Conservation (phyloP, 768 basidiomycete species). For the Goffeauzyma gilvescens region DNA sequence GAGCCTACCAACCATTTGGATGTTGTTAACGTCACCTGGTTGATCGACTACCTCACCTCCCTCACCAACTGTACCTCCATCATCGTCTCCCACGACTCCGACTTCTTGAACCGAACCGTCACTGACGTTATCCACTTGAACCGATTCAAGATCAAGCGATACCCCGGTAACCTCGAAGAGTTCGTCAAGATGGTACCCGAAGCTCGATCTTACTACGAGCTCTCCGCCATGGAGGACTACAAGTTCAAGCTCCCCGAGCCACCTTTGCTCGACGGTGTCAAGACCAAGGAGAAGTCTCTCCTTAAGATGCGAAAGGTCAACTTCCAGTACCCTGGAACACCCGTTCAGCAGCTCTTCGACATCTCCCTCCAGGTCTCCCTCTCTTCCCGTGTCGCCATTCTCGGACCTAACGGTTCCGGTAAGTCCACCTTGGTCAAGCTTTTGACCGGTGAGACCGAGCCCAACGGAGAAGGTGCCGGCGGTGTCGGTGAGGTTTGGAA, state of each 20-base stretch:
- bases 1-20: constrained; percentile 79
- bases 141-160: constrained; percentile 92
- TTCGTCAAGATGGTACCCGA: constrained; percentile 90
- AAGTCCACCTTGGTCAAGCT: constrained; percentile 95
- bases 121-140: constrained; percentile 94
- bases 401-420: constrained; percentile 94
- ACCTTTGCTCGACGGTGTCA: constrained; percentile 94
- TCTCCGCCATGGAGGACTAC: constrained; percentile 90
- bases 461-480: constrained; percentile 46
- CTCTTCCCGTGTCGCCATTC: constrained; percentile 92
- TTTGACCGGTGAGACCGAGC: constrained; percentile 87
- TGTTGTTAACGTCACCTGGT: constrained; percentile 92
- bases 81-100: constrained; percentile 94
- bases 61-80: constrained; percentile 86
- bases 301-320: constrained; percentile 95
- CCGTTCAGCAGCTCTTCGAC: constrained; percentile 78
- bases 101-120: constrained; percentile 95
- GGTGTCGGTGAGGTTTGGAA: constrained; percentile 96
- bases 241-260: constrained; percentile 95
- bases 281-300: constrained; percentile 95
- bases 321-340: constrained; percentile 80
- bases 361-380: constrained; percentile 92
- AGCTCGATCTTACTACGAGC: constrained; percentile 93
- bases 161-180: constrained; percentile 82
- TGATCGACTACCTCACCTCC: constrained; percentile 75